Conservation (phyloP, 2,329 filamentous ascomycete species). For the Anisogramma anomala region DNA sequence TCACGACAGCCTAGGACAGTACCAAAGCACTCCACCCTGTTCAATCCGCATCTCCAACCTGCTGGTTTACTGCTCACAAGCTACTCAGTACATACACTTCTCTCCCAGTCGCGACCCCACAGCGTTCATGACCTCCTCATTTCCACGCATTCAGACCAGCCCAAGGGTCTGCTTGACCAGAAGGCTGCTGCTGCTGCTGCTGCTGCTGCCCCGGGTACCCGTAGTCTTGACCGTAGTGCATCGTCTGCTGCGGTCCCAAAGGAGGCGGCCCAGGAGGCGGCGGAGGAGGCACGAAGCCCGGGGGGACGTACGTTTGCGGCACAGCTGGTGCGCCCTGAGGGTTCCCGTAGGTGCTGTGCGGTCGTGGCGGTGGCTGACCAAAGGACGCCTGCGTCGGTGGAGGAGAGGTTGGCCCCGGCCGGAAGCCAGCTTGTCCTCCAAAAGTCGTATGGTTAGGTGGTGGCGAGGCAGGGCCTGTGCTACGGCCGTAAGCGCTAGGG, state of each 20-base stretch:
- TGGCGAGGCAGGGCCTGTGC: slow-evolving; percentile 39
- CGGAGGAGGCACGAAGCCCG: slow-evolving; percentile 51
- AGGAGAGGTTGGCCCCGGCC: slow-evolving; percentile 35
- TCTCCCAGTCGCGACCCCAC: too few species aligned
- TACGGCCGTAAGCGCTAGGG: slow-evolving; percentile 47
- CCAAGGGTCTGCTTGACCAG: slow-evolving; percentile 48
- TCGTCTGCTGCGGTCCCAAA: slow-evolving; percentile 50
- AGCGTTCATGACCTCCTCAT: slow-evolving; percentile 23
- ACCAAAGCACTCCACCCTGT: background rate
- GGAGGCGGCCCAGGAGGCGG: slow-evolving; percentile 53
- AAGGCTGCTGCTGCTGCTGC: slow-evolving; percentile 22
- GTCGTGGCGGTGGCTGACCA: slow-evolving; percentile 31
- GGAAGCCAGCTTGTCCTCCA: slow-evolving; percentile 20
- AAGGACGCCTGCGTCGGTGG: slow-evolving; percentile 47
- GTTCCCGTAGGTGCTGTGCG: slow-evolving; percentile 37
- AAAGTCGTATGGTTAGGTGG: slow-evolving; percentile 30
- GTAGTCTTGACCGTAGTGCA: slow-evolving; percentile 35
- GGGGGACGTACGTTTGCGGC: slow-evolving; percentile 30
- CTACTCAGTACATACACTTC: too few species aligned
- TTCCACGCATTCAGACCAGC: slow-evolving; percentile 61
- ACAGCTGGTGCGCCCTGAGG: slow-evolving; percentile 27
- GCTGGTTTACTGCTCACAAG: background rate
- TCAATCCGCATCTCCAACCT: background rate
- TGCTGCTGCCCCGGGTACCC: slow-evolving; percentile 44
- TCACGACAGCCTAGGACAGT: too few species aligned